Evolutionary conservation across 2,329 filamentous ascomycete genomes (phyloP), one percentile per base, ranked within the genome.

Genomic region (Biscogniauxia marginata): DNA sequence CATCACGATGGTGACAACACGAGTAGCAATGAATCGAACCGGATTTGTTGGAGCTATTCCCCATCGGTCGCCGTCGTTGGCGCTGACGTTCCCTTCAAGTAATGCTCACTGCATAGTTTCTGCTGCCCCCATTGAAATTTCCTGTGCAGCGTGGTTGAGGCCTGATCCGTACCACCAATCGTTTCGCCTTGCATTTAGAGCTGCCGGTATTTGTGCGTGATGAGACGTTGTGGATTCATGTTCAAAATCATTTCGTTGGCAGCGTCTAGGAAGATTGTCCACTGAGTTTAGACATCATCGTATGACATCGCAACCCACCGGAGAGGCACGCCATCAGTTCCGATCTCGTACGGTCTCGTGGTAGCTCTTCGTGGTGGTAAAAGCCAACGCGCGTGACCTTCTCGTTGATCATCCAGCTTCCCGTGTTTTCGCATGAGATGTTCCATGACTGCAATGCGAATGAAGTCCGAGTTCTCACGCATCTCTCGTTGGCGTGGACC

Each of bases 401-500:
- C 84, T 54, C 81, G 81, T 61, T 84, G 81, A 64, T 86, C 83
- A 63, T 87, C 84, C 51, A 89, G 75, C 70, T 89, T 89, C 63
- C 86, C 86, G 46, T 76, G 77, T 65, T 81, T 83, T 54, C 86
- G 82, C 86, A 89, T 89, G 11, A 85, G 82, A 82, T 89, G 88
- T 67, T 89, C 86, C 80, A 89, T 84, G 50, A 89, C 86, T 34
- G 86, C 86, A 53, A 89, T 83, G 63, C 86, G 82, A 66, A 89
- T 88, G 66, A 89, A 89, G 65, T 89, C 85, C 44, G 85, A 80
- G 63, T 89, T 89, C 70, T 89, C 86, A 24, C 86, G 83, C 77
- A 87, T 82, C 69, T 89, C 86, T 48, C 86, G 81, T 70, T 87
- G 86, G 20, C 85, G 82, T 64, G 77, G 71, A 48, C 78, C 76